These are phyloP conservation scores for Tricholoma matsutake DNA, from an alignment of 768 basidiomycete genomes.

Conservation along the genomic window DNA sequence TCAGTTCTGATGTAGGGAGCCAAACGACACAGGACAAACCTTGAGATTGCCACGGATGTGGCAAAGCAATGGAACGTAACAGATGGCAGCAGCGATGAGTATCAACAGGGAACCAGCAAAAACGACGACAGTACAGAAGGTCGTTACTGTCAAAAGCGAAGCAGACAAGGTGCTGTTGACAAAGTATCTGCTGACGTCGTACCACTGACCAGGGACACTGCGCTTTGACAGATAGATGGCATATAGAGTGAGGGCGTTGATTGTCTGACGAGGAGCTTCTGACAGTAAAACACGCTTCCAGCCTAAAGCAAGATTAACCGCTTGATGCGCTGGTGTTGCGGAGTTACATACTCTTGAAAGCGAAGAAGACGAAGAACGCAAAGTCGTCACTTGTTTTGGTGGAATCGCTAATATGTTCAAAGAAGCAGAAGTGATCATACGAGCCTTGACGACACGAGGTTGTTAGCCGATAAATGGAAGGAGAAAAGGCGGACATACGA, in stretches of 20 bases:
- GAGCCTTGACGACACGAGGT: slow-evolving; percentile 50
- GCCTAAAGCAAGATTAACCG: slow-evolving; percentile 36
- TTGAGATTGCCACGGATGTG: slow-evolving; percentile 98
- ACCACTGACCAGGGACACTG: slow-evolving; percentile 50
- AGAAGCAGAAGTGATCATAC: slow-evolving; percentile 98
- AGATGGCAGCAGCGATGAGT: slow-evolving; percentile 78
- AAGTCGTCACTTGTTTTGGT: slow-evolving; percentile 97
- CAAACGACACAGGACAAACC: slow-evolving; percentile 35
- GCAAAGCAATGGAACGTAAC: slow-evolving; percentile 91
- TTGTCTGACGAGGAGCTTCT: slow-evolving; percentile 95
- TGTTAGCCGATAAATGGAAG: slow-evolving; percentile 8
- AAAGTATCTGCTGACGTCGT: slow-evolving; percentile 78
- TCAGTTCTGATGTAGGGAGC: not conserved
- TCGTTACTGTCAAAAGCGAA: slow-evolving; percentile 81
- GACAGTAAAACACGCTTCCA: slow-evolving; percentile 90
- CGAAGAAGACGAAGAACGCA: slow-evolving; percentile 99
- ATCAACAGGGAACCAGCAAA: slow-evolving; percentile 83
- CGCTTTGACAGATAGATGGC: slow-evolving; percentile 64
- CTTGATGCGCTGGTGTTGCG: not conserved
- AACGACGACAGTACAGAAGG: slow-evolving; percentile 86
- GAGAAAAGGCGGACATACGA: slow-evolving; percentile 48
- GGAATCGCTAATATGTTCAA: slow-evolving; percentile 92
- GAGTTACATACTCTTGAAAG: slow-evolving; percentile 83
- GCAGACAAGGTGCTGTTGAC: slow-evolving; percentile 70
- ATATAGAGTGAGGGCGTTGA: slow-evolving; percentile 96